These are phyloP conservation scores for Lepidium sativum DNA, from an alignment of 345 rosid genomes.

Conservation along the genomic window DNA sequence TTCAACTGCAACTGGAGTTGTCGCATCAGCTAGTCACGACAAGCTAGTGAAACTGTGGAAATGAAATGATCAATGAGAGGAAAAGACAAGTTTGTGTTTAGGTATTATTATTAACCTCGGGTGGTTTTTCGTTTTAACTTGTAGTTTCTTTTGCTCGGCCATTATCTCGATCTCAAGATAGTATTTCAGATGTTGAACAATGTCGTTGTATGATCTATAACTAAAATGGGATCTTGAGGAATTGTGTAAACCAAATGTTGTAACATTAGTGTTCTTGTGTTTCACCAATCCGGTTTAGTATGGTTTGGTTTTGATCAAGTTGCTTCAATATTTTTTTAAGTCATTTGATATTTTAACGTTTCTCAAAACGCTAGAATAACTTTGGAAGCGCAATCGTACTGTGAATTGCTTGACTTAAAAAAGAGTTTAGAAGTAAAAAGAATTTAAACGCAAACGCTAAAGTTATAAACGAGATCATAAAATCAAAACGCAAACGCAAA, in stretches of 20 bases:
- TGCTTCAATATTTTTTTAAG: not conserved
- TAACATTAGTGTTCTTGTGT: slow-evolving; percentile 8
- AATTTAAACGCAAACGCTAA: not conserved
- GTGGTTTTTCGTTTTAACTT: not conserved
- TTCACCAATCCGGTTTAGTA: too few species aligned
- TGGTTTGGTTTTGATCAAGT: not conserved
- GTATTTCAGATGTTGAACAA: slow-evolving; percentile 17
- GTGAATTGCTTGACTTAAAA: too few species aligned
- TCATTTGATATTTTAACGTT: not conserved
- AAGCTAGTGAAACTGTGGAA: slow-evolving; percentile 89
- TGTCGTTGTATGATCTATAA: slow-evolving; percentile 22
- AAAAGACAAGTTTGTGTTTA: slow-evolving; percentile 9
- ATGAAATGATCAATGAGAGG: slow-evolving; percentile 17
- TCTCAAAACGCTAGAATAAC: not conserved
- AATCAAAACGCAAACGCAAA: not conserved
- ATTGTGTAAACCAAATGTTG: slow-evolving; percentile 17
- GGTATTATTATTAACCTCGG: slow-evolving; percentile 7
- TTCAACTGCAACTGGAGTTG: slow-evolving; percentile 61
- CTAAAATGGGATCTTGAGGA: slow-evolving; percentile 9
- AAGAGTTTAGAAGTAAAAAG: too few species aligned
- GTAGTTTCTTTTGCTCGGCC: slow-evolving; percentile 7
- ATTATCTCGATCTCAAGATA: slow-evolving; percentile 18
- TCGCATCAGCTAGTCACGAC: slow-evolving; percentile 97
- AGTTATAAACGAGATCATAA: not conserved
- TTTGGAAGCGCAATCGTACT: too few species aligned